Evolutionary conservation across 495 filamentous ascomycete genomes (phyloP), one percentile per base, ranked within the genome.

Genomic region (Geoglossum glabrum): DNA sequence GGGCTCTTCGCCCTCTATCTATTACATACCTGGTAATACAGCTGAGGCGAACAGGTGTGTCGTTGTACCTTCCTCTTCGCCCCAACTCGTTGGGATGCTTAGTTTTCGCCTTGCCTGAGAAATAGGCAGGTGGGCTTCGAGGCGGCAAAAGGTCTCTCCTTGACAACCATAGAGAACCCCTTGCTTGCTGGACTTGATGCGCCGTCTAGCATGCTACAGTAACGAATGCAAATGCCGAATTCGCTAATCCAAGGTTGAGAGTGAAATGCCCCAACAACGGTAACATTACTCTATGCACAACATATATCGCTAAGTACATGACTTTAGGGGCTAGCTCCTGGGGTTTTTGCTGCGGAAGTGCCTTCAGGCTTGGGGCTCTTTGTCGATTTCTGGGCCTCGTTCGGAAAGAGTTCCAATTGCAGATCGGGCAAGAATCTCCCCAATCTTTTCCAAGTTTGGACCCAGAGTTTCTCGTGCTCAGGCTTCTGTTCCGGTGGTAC

Each of bases 361-460:
- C n/a, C 19, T 23, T 23, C 43, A 47, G 43, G 17, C 3, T 23
- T 3, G 25, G 6, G 26, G 28, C 17, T 56, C 25, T 33, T 33
- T 56, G 30, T 17, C 1, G 61, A 47, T 55, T 62, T 63, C 55
- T 65, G 59, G 38, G 60, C 63, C 47, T 69, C 67, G 56, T 70
- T 65, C 2, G 71, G 71, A 57, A 73, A 74, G 47, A 74, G 57
- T 60, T 73, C 71, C 15, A 61, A 64, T 60, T 74, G 72, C 57
- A 99, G 69, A 60, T 84, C 79, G 0, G 93, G 92, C 58, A 97
- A 67, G 73, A 97, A 97, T 27, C 92, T 73, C 47, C 95, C 87
- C 43, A 99, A 77, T 54, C 90, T 74, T 67, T 86, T 90, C 80
- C 86, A 89, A 10, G 92, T 97, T 69, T 86, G 81, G 7, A 72